These are phyloP conservation scores for Austropuccinia psidii DNA, from an alignment of 1,284 basidiomycete genomes.

Conservation along the genomic window DNA sequence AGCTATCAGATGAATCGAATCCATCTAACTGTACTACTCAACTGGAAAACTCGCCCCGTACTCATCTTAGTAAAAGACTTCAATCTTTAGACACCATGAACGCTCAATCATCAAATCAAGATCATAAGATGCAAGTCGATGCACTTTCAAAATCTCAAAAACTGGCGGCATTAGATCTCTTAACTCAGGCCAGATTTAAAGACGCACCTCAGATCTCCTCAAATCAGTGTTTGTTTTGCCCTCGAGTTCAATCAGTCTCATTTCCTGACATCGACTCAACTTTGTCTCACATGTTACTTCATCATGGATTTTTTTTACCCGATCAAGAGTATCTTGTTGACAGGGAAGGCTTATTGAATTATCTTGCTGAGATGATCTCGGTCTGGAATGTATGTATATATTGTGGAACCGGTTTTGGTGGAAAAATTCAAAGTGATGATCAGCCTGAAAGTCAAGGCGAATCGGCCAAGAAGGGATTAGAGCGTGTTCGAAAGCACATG, in stretches of 20 bases:
- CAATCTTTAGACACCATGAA: neutral
- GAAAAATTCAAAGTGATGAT: slow-evolving; percentile 50
- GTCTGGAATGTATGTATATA: slow-evolving; percentile 87
- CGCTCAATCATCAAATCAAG: slow-evolving; percentile 18
- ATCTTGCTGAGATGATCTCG: slow-evolving; percentile 88
- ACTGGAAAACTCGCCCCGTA: slow-evolving; percentile 22
- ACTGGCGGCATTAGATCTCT: slow-evolving; percentile 59
- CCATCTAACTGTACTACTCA: slow-evolving; percentile 39
- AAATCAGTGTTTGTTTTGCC: slow-evolving; percentile 74
- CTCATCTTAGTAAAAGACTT: neutral
- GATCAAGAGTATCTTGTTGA: slow-evolving; percentile 86
- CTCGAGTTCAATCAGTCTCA: slow-evolving; percentile 39
- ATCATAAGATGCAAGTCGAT: neutral
- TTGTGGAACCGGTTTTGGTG: slow-evolving; percentile 53
- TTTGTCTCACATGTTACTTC: slow-evolving; percentile 68
- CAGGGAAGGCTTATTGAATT: slow-evolving; percentile 67
- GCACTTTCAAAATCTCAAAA: neutral
- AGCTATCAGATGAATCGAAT: no score
- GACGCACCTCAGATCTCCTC: slow-evolving; percentile 50
- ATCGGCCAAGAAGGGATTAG: slow-evolving; percentile 50
- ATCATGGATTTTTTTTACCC: slow-evolving; percentile 93
- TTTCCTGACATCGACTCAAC: slow-evolving; percentile 47
- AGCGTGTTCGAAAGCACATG: slow-evolving; percentile 89
- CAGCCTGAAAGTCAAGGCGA: slow-evolving; percentile 38
- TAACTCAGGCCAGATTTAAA: slow-evolving; percentile 56